A percentile compares a stretch with the other conserved stretches of the same genome.
These are phyloP conservation scores for Podila epigama DNA, from an alignment of 192 early-diverging fungal species.

Conservation along the genomic window DNA sequence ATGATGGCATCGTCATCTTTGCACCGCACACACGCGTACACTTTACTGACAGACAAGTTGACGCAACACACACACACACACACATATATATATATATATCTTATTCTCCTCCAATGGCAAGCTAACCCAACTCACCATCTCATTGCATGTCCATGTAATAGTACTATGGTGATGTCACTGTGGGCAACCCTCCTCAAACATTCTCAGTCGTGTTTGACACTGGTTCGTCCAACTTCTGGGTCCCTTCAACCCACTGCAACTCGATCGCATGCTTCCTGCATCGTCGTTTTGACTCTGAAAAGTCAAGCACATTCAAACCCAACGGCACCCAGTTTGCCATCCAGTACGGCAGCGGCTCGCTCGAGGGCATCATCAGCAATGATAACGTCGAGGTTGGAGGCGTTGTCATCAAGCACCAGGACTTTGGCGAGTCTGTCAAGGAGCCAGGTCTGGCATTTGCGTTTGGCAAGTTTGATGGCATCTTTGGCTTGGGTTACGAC, in stretches of 20 bases:
- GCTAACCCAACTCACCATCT: too few species aligned
- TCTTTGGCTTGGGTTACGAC: slow-evolving; percentile 92
- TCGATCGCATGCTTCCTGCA: slow-evolving; percentile 98
- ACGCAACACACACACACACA: too few species aligned
- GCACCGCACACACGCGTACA: too few species aligned
- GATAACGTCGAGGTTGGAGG: slow-evolving; percentile 72
- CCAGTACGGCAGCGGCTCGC: slow-evolving; percentile 89
- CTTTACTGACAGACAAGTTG: too few species aligned
- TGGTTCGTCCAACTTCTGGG: slow-evolving; percentile 95
- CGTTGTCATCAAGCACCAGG: slow-evolving; percentile 70
- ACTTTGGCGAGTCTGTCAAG: slow-evolving; percentile 96
- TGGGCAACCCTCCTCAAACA: slow-evolving; percentile 89
- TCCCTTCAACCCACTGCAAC: slow-evolving; percentile 91
- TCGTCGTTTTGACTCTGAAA: slow-evolving; percentile 80
- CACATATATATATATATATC: background rate
- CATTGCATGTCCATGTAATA: too few species aligned
- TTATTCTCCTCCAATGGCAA: background rate
- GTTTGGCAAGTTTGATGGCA: slow-evolving; percentile 96
- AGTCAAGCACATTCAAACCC: slow-evolving; percentile 79
- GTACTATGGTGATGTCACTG: slow-evolving; percentile 91
- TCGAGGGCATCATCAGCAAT: slow-evolving; percentile 93
- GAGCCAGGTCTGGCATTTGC: slow-evolving; percentile 97
- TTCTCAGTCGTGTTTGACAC: slow-evolving; percentile 97
- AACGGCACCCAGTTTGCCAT: slow-evolving; percentile 98
- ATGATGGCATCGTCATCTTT: too few species aligned